Base-by-base conservation (phyloP, 768 basidiomycete genomes). In the Rhodotorula diobovata region DNA sequence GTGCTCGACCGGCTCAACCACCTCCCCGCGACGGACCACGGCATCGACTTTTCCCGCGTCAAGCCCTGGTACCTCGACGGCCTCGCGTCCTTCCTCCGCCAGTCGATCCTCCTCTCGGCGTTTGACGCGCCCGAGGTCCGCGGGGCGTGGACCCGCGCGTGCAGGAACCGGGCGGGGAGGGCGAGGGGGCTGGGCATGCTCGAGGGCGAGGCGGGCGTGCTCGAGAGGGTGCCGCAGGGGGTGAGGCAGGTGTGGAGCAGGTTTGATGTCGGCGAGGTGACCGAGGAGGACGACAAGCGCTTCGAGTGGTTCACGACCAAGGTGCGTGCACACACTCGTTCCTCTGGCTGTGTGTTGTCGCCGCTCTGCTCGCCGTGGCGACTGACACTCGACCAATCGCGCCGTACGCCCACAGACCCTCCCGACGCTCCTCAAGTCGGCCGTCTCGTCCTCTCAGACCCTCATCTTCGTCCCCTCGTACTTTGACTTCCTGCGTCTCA, bases 51-150 rank as follows among this genome's bases (percentile, higher is more conserved):
- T 82, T 95, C 93, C 18, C 87, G 96, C 20, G 90, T 98, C 77
- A 98, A 96, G 81, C 91, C 93, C 1, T 98, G 96, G 96, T 96
- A 94, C 80, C 85, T 98, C 20, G 95, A 98, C 76, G 90, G 89
- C 55, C 96, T 93, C 78, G 88, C 94, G 9, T 82, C 85, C 58
- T 91, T 89, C 79, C 83, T 98, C 14, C 90, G 96, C 14, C 96
- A 98, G 80, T 88, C 92, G 5, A 87, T 99, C 72, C 82, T 97
- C 9, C 79, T 98, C 30, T 90, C 93, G 3, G 85, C 90, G 2
- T 90, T 90, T 76, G 93, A 96, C 80, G 91, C 90, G 0, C 90
- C 94, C 0, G 95, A 98, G 80, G 89, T 85, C 9, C 87, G 93
- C 6, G 83, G 87, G 0, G 81, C 98, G 30, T 98, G 87, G 83